A percentile compares a stretch with the other conserved stretches of the same genome.
phyloP scores from a whole-genome alignment of 2,329 filamentous ascomycete species.

The Ceratocystis albifundus region DNA sequence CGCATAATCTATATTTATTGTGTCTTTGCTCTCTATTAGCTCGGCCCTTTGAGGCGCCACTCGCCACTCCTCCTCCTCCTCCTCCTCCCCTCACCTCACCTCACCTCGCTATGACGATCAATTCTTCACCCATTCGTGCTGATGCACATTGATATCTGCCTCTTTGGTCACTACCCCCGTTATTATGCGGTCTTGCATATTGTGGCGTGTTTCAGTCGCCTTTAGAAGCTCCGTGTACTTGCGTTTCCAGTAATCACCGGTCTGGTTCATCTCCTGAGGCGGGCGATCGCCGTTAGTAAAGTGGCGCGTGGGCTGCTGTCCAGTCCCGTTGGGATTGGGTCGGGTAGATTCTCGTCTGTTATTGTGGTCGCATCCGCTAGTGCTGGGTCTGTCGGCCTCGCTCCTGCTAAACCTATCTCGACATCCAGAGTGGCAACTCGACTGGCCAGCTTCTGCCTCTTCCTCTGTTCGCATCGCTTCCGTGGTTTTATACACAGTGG shows the following conservation, averaged over 20 bases:
- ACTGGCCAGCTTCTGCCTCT: background rate
- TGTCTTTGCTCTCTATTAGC: background rate
- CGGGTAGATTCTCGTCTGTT: background rate
- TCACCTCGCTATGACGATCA: background rate
- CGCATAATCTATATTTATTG: background rate
- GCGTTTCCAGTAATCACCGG: slow-evolving; percentile 18
- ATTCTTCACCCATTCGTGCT: background rate
- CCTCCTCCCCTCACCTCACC: no score
- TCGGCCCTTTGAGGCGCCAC: background rate
- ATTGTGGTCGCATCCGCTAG: background rate
- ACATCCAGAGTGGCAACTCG: background rate
- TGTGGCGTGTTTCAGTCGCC: slow-evolving; percentile 12
- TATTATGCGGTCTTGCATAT: slow-evolving; percentile 13
- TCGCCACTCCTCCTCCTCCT: background rate
- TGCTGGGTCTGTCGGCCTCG: background rate
- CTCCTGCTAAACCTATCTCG: background rate
- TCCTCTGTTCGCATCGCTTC: background rate
- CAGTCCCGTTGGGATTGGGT: background rate
- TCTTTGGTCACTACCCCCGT: background rate
- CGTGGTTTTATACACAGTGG: slow-evolving; percentile 16
- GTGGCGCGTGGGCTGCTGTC: background rate
- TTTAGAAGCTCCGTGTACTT: slow-evolving; percentile 20
- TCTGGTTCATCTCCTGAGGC: background rate
- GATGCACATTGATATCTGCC: background rate
- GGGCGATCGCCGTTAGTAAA: slow-evolving; percentile 16